Conservation (phyloP, 495 filamentous ascomycete species). For the Hypomontagnella monticulosa region DNA sequence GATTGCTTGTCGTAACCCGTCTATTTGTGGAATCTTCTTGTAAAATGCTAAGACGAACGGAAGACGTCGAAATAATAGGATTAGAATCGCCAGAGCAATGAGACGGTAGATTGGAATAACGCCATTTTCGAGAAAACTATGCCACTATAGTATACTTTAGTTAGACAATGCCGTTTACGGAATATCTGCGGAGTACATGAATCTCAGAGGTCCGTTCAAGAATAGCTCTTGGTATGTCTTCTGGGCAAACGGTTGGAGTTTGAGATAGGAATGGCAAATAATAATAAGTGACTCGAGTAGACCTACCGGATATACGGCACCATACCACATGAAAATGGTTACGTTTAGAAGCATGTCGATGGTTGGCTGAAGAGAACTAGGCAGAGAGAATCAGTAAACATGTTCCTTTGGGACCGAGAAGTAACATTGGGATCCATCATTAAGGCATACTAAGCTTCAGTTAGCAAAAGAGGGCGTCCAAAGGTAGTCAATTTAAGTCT, state of each 20-base stretch:
- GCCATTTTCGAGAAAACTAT: slow-evolving; percentile 69
- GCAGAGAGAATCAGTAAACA: slow-evolving; percentile 13
- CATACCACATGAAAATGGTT: slow-evolving; percentile 87
- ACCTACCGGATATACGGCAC: slow-evolving; percentile 75
- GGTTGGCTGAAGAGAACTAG: slow-evolving; percentile 80
- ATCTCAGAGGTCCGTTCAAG: neutral
- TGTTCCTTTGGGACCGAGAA: too few relatives aligned
- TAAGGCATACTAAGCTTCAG: slow-evolving; percentile 14
- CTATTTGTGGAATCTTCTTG: slow-evolving; percentile 74
- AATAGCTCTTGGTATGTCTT: neutral
- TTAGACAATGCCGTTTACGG: slow-evolving; percentile 7
- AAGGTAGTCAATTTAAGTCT: neutral
- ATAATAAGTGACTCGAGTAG: neutral
- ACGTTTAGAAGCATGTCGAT: slow-evolving; percentile 85
- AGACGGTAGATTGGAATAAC: slow-evolving; percentile 82
- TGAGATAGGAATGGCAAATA: neutral
- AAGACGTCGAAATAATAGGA: slow-evolving; percentile 80
- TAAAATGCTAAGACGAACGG: slow-evolving; percentile 79
- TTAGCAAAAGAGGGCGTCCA: slow-evolving; percentile 16
- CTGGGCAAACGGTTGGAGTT: neutral
- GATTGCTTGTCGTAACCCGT: slow-evolving; percentile 73
- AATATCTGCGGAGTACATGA: neutral
- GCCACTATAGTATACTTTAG: slow-evolving; percentile 60
- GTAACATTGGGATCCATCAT: neutral
- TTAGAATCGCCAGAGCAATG: slow-evolving; percentile 79